These are phyloP conservation scores for Solanum stenotomum DNA, from an alignment of 257 asterid species.

Conservation along the genomic window DNA sequence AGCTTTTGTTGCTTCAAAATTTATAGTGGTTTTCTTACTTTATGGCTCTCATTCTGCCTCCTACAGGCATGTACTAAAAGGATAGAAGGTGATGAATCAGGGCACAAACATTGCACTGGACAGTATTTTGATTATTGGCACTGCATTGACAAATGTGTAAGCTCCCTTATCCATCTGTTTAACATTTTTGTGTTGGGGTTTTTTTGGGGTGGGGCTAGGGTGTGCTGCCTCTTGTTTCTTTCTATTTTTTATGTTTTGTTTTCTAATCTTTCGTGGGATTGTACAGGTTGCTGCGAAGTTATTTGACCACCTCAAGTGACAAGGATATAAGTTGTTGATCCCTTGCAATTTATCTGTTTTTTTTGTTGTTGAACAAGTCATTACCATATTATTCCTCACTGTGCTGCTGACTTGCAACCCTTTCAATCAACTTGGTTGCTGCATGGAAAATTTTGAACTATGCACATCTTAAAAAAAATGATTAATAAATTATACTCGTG, in stretches of 20 bases:
- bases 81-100: constrained; percentile 26
- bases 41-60: background rate
- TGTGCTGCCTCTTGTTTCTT: background rate
- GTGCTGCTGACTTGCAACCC: background rate
- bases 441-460: background rate
- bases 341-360: background rate
- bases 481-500: background rate
- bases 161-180: background rate
- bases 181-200: background rate
- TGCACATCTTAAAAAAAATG: background rate
- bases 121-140: constrained; percentile 31
- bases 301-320: constrained; percentile 3
- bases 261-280: background rate
- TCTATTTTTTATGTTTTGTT: background rate
- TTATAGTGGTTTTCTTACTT: background rate
- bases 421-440: background rate
- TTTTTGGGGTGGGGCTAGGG: background rate
- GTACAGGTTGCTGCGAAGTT: constrained; percentile 4
- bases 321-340: background rate
- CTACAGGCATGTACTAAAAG: constrained; percentile 55
- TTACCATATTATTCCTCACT: background rate
- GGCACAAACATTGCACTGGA: constrained; percentile 32
- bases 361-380: background rate
- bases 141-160: constrained; percentile 23
- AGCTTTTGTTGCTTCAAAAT: background rate